Evolutionary conservation across 768 basidiomycete genomes (phyloP), one percentile per base, ranked within the genome.

Genomic region (Peribolospora kevripleyi): DNA sequence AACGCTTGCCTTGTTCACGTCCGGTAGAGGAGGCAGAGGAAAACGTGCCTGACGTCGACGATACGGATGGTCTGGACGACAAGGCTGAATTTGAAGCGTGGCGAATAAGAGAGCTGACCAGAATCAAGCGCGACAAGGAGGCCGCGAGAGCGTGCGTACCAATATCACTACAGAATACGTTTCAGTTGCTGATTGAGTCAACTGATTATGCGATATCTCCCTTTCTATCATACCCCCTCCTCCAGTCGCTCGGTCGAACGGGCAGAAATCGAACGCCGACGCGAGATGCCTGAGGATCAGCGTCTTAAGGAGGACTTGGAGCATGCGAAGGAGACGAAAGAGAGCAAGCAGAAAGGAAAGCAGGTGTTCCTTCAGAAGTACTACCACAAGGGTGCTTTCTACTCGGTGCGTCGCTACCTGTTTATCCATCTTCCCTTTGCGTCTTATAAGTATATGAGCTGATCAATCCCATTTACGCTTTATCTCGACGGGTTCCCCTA

Each of bases 331-430:
- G 79, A 83, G 66, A 70, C 76, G 41, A 74, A 93, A 55, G 80
- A 81, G 54, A 84, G 84, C 54, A 91, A 90, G 68, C 60, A 61
- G 42, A 68, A 62, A 54, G 62, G 61, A 2, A 56, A 57, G 59
- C 83, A 87, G 65, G 84, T 79, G 64, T 97, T 97, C 69, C 68
- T 97, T 59, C 88, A 97, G 67, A 97, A 93, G 69, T 98, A 93
- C 66, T 97, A 87, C 79, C 93, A 98, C 72, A 95, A 91, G 69
- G 93, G 93, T 62, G 93, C 91, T 57, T 98, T 97, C 73, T 87
- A 93, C 67, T 85, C 90, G 76, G 88, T 84, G 57, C 41, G 74
- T 64, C 8, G 25, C 25, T 46, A 3, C 3, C 41, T 50, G 10
- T 11, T 47, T 46, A 39, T 9, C 36, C 41, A 7, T 54, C 8